Conservation (phyloP, 2,329 filamentous ascomycete species). For the Zasmidium angulare region DNA sequence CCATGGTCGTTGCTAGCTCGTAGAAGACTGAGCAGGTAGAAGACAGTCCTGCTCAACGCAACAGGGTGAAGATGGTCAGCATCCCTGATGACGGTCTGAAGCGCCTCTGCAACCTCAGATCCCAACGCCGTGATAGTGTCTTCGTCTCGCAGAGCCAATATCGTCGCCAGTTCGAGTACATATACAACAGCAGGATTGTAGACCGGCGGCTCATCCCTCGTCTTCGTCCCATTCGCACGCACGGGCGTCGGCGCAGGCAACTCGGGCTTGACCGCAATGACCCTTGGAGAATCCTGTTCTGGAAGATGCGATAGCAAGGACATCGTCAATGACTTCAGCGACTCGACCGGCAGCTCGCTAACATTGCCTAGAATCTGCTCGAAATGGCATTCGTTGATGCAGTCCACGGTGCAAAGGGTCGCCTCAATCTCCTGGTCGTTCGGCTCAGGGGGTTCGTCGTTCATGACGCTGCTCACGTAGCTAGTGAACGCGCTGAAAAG, state of each 20-base stretch:
- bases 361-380: conserved; percentile 81
- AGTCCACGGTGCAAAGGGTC: conserved; percentile 90
- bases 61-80: conserved; percentile 76
- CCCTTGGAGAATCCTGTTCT: conserved; percentile 70
- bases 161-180: conserved; percentile 85
- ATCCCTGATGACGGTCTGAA: conserved; percentile 82
- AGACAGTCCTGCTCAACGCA: conserved; percentile 78
- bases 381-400: conserved; percentile 85
- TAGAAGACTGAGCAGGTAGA: conserved; percentile 80
- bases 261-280: conserved; percentile 90
- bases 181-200: conserved; percentile 90
- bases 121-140: conserved; percentile 72
- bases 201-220: conserved; percentile 55
- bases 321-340: conserved; percentile 64
- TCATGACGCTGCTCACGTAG: conserved; percentile 98
- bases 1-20: conserved; percentile 86
- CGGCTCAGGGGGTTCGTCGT: conserved; percentile 94
- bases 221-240: conserved; percentile 60
- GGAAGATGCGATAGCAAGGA: conserved; percentile 81
- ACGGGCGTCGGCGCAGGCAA: conserved; percentile 61
- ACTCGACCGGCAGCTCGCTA: conserved; percentile 62
- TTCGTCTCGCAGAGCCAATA: conserved; percentile 73
- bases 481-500: conserved; percentile 93
- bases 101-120: conserved; percentile 72
- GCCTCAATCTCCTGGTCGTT: conserved; percentile 97